These are phyloP conservation scores for Baudoinia panamericana DNA, from an alignment of 495 filamentous ascomycete genomes.

Conservation along the genomic window DNA sequence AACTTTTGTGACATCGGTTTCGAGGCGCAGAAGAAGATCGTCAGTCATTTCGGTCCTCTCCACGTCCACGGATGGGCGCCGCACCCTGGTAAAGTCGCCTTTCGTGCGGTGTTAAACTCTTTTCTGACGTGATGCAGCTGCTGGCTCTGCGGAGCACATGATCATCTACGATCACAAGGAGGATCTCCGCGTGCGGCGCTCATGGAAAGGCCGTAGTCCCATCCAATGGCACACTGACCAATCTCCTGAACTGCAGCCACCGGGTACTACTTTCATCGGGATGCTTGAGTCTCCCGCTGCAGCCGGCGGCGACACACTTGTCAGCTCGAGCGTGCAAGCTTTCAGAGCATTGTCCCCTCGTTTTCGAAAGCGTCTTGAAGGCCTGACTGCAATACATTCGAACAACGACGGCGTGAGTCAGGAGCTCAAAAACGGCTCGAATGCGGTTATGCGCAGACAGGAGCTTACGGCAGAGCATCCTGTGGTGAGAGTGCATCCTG, in stretches of 20 bases:
- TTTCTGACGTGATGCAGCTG: too few species aligned
- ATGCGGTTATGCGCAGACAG: slow-evolving; percentile 56
- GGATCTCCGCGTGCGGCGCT: too few species aligned
- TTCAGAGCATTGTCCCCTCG: slow-evolving; percentile 63
- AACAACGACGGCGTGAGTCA: slow-evolving; percentile 54
- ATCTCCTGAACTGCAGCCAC: slow-evolving; percentile 71
- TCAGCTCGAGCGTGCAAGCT: slow-evolving; percentile 58
- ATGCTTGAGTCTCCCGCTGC: slow-evolving; percentile 61
- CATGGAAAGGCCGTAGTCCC: too few species aligned
- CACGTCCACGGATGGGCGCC: slow-evolving; percentile 82
- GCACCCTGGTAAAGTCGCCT: too few species aligned
- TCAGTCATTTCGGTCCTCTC: slow-evolving; percentile 64
- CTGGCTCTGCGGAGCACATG: slow-evolving; percentile 54
- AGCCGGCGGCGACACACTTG: slow-evolving; percentile 71
- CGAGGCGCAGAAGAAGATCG: slow-evolving; percentile 53
- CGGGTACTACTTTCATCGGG: slow-evolving; percentile 73
- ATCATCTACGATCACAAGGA: slow-evolving; percentile 46
- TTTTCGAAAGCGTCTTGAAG: slow-evolving; percentile 61
- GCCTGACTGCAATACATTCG: slow-evolving; percentile 63
- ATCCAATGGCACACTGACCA: slow-evolving; percentile 68
- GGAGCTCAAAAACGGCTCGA: slow-evolving; percentile 40
- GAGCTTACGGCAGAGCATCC: slow-evolving; percentile 62
- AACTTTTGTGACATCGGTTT: slow-evolving; percentile 67
- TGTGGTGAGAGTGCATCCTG: slow-evolving; percentile 64
- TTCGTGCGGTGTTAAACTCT: too few species aligned